phyloP scores from a whole-genome alignment of 305 asterid species.

The Solanum hybrid region DNA sequence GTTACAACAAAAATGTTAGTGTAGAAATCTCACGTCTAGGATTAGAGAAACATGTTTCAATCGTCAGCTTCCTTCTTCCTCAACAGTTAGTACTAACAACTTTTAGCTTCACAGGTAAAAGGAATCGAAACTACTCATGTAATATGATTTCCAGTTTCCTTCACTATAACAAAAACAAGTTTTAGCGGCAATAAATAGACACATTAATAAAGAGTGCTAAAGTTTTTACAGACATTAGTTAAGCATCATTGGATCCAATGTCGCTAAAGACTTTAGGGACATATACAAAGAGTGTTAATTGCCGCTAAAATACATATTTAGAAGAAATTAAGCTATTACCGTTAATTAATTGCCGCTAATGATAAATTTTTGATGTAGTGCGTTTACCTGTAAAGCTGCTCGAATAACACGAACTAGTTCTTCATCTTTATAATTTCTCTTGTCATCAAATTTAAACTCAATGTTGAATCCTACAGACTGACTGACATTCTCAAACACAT shows the following conservation, averaged over 20 bases:
- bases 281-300: neutral
- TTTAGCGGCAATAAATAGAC: neutral
- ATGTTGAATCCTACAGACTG: constrained; percentile 23
- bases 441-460: constrained; percentile 23
- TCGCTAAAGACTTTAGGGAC: neutral
- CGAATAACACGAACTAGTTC: constrained; percentile 10
- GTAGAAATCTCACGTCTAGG: no score
- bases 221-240: neutral
- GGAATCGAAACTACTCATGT: neutral
- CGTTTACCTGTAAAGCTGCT: constrained; percentile 10
- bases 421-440: constrained; percentile 3
- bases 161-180: neutral
- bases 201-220: neutral
- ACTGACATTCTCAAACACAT: constrained; percentile 17
- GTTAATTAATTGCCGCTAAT: neutral
- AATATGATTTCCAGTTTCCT: neutral
- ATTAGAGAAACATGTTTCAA: no score
- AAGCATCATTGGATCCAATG: neutral
- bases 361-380: neutral
- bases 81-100: neutral
- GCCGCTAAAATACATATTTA: no score
- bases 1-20: neutral
- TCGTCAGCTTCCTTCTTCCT: no score
- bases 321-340: no score
- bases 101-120: neutral